Base-by-base conservation (phyloP, 768 basidiomycete species). In the Suillus spraguei region DNA sequence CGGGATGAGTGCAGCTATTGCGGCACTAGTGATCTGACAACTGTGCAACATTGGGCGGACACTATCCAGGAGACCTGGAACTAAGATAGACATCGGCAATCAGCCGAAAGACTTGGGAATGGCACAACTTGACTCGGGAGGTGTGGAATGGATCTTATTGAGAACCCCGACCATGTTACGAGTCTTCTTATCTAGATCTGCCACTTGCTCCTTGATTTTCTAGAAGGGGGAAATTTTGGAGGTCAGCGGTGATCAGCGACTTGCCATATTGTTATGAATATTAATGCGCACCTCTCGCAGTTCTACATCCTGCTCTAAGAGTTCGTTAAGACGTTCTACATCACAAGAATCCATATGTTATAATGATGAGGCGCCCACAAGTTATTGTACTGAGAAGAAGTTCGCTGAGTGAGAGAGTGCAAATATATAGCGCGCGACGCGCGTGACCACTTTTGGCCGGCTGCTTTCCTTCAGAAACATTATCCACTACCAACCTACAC, bases 181-280 rank as follows among this genome's bases (percentile, higher is more conserved):
- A 8, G 86, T 81, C 71, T 87, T 89, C 76, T 89, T 92, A 74
- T 94, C 92, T 2, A 94, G 79, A 69, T 88, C 85, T 32, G 81
- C 82, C 44, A 90, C 87, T 73, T 90, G 86, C 35, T 91, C 90
- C 69, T 85, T 90, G 76, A 94, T 89, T 87, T 86, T 91, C 92
- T 94, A 73, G 62, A 64, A 55, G 49, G 32, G 41, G 32, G 54
- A 47, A 59, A 54, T 61, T 47, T 47, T n/a, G 7, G 66, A 59
- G 32, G 52, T 47, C 22, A 56, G 59, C 6, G 46, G 59, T 58
- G 47, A 49, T 46, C 42, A 39, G 44, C n/a, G n/a, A 47, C 9
- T 62, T 38, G 49, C 55, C 36, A 32, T 53, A 35, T 53, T n/a
- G 35, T 53, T 17, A 10, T 24, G 14, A 49, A 49, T 28, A 28